Base-by-base conservation (phyloP, 1,139 yeast genomes). In the Ashbya aceris region DNA sequence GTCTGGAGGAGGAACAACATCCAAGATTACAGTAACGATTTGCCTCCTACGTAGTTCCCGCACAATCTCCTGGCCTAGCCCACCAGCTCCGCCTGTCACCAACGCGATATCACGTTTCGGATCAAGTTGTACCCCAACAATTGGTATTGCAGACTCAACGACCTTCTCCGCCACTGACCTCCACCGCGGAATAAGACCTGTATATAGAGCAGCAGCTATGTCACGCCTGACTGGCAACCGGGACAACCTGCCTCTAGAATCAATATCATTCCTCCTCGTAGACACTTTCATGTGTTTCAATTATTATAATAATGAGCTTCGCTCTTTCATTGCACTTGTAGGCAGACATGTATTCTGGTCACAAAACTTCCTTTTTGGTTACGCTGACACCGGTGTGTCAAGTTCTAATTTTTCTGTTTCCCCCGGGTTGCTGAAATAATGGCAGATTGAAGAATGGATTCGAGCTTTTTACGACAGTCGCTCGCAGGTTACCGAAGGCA, bases 21-120 rank as follows among this genome's bases (percentile, higher is more conserved):
- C 96, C 33, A 85, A 64, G 0, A 81, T 81, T 1, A 83, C 74
- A 0, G 84, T 80, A 27, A 58, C 69, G 1, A 73, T 71, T 7
- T 62, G 61, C 7, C 69, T 66, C n/a, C 49, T 48, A 3, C 62
- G 61, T 42, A 85, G 70, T 32, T 58, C 56, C 12, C 51, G 48
- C 0, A 73, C 83, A n/a, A 87, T 50, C 45, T 77, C 83, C 37
- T 63, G 64, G 0, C 96, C 96, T 20, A 89, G 66, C 0, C 96
- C 96, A 0, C 76, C 65, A 2, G 74, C 58, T 0, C 96, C 96
- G 1, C 96, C 96, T 0, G 96, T 87, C 23, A 89, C 67, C n/a
- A 86, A 61, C 0, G 79, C 81, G 9, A 82, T 65, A 52, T 83
- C 86, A 20, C 65, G n/a, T 17, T 11, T n/a, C 7, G 40, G 37